Conservation (phyloP, 345 rosid genomes). For the Clausena lansium region DNA sequence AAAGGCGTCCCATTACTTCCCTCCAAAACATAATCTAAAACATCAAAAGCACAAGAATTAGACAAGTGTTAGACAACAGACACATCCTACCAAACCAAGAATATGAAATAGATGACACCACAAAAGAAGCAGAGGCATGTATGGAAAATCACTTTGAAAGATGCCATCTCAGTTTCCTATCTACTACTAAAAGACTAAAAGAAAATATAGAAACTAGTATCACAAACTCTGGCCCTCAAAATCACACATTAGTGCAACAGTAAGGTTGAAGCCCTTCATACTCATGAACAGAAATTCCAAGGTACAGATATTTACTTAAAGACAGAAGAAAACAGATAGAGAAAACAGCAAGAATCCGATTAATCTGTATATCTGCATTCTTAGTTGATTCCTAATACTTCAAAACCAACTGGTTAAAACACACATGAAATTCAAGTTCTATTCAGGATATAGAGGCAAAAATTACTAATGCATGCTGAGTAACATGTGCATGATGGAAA, state of each 20-base stretch:
- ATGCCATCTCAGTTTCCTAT: neutral
- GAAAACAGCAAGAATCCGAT: no score
- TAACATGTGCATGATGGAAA: neutral
- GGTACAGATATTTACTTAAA: neutral
- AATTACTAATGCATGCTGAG: neutral
- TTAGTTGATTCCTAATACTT: neutral
- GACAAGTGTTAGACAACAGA: constrained; percentile 1
- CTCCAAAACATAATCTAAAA: constrained; percentile 88
- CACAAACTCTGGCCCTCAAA: neutral
- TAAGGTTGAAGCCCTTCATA: neutral
- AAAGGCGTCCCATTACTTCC: constrained; percentile 97
- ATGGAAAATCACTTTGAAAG: neutral
- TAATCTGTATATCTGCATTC: neutral
- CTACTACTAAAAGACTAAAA: neutral
- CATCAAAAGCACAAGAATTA: constrained; percentile 15
- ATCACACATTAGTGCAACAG: neutral
- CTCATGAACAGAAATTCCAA: neutral
- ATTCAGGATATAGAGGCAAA: neutral
- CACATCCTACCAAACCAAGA: constrained; percentile 7
- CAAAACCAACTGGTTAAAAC: constrained; percentile 4
- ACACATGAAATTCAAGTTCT: neutral
- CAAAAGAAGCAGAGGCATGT: neutral
- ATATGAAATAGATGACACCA: neutral
- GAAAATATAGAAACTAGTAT: neutral
- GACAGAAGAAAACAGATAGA: neutral